phyloP scores from a whole-genome alignment of 768 basidiomycete genomes.

The Hericium erinaceus region DNA sequence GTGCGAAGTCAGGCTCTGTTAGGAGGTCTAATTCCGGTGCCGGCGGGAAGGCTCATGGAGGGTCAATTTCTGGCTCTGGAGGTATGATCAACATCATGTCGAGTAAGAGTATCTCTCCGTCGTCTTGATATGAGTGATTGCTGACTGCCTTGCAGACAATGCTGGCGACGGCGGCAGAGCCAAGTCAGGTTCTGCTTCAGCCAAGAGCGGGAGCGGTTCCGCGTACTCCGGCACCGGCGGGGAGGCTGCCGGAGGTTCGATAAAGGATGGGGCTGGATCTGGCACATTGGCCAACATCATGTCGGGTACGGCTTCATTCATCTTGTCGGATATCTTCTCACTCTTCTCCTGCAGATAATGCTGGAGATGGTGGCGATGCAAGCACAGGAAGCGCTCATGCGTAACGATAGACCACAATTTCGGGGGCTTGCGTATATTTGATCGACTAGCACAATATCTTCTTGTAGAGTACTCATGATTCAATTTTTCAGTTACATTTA shows the following conservation, averaged over 20 bases:
- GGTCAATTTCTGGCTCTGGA: background rate
- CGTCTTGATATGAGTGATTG: background rate
- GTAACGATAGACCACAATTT: background rate
- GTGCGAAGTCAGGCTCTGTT: background rate
- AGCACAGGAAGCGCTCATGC: slow-evolving; percentile 3
- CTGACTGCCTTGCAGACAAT: slow-evolving; percentile 5
- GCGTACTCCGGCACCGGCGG: slow-evolving; percentile 20
- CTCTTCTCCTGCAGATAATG: background rate
- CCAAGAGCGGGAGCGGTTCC: slow-evolving; percentile 14
- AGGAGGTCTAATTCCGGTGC: slow-evolving; percentile 4
- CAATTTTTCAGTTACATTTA: too few species aligned
- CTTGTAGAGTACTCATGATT: too few species aligned
- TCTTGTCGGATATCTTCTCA: background rate
- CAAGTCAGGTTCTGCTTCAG: background rate
- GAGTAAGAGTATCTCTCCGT: slow-evolving; percentile 3
- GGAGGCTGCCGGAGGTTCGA: slow-evolving; percentile 20
- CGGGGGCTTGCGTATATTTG: too few species aligned
- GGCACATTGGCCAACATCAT: slow-evolving; percentile 16
- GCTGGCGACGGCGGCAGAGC: slow-evolving; percentile 13
- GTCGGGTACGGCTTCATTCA: slow-evolving; percentile 18
- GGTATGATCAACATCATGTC: slow-evolving; percentile 8
- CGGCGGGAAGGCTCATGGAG: slow-evolving; percentile 12
- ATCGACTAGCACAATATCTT: too few species aligned
- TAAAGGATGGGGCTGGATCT: slow-evolving; percentile 7
- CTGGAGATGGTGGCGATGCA: slow-evolving; percentile 8